phyloP scores from a whole-genome alignment of 768 basidiomycete genomes.

The Leccinum olivaceopallidum region DNA sequence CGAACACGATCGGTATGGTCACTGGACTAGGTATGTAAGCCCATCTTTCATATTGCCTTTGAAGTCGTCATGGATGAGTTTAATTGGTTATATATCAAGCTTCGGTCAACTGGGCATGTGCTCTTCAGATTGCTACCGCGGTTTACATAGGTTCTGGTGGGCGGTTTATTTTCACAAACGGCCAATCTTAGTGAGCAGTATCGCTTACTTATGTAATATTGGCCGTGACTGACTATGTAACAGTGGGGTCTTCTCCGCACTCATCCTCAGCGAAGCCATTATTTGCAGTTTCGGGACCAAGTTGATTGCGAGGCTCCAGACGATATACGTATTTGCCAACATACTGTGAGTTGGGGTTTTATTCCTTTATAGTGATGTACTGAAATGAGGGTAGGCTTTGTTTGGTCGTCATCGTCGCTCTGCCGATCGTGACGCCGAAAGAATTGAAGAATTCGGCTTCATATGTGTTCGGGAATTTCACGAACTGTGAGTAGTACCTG shows the following conservation, averaged over 20 bases:
- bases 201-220: not conserved
- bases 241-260: slow-evolving; percentile 61
- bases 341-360: slow-evolving; percentile 30
- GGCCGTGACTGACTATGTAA: slow-evolving; percentile 35
- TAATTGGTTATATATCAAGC: slow-evolving; percentile 32
- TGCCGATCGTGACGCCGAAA: no score
- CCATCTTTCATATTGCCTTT: not conserved
- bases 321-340: slow-evolving; percentile 43
- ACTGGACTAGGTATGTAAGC: slow-evolving; percentile 31
- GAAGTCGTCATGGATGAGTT: not conserved
- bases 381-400: slow-evolving; percentile 15
- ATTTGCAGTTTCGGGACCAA: slow-evolving; percentile 65
- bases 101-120: slow-evolving; percentile 64
- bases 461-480: no score
- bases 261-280: slow-evolving; percentile 60
- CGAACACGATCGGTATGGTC: slow-evolving; percentile 53
- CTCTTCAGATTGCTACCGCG: slow-evolving; percentile 64
- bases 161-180: slow-evolving; percentile 35
- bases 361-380: not conserved
- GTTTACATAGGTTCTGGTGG: slow-evolving; percentile 50
- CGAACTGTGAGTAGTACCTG: no score
- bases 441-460: no score
- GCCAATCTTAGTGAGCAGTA: slow-evolving; percentile 44
- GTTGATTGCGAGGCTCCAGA: slow-evolving; percentile 65
- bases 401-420: not conserved